Evolutionary conservation across 2,329 filamentous ascomycete genomes (phyloP).

Genomic region (Pezicula radicicola): DNA sequence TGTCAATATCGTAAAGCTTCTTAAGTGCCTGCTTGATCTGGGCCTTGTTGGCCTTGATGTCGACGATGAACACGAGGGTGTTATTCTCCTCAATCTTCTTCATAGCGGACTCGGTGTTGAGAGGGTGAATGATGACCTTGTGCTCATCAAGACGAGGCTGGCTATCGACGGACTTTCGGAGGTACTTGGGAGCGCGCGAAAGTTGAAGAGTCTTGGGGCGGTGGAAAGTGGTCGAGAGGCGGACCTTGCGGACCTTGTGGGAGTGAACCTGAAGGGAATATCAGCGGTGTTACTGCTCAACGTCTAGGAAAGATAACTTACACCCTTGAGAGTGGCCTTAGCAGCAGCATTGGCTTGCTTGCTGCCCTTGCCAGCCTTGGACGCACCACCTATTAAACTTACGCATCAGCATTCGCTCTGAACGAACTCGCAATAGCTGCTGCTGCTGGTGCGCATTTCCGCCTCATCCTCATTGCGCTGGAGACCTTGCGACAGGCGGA

Average conservation of each 20-base stretch:
- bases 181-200: constrained; percentile 90
- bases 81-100: constrained; percentile 99
- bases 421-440: constrained; percentile 73
- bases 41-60: constrained; percentile 98
- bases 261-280: constrained; percentile 53
- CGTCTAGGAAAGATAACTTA: constrained; percentile 59
- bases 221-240: constrained; percentile 93
- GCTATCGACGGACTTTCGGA: constrained; percentile 90
- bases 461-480: constrained; percentile 11
- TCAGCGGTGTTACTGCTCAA: constrained; percentile 20
- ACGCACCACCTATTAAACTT: constrained; percentile 51
- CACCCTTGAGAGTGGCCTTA: constrained; percentile 94
- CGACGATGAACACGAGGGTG: constrained; percentile 96
- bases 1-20: constrained; percentile 99
- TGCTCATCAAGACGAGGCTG: constrained; percentile 91
- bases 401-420: constrained; percentile 72
- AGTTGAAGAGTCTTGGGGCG: constrained; percentile 93
- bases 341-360: constrained; percentile 93
- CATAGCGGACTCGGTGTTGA: constrained; percentile 99
- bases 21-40: constrained; percentile 98
- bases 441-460: constrained; percentile 50
- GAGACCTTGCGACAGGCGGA: too few species aligned
- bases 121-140: constrained; percentile 96
- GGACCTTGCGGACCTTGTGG: constrained; percentile 91
- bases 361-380: constrained; percentile 55